Evolutionary conservation across 2,329 filamentous ascomycete species (phyloP).

Genomic region (Phyllosticta paracitricarpa): DNA sequence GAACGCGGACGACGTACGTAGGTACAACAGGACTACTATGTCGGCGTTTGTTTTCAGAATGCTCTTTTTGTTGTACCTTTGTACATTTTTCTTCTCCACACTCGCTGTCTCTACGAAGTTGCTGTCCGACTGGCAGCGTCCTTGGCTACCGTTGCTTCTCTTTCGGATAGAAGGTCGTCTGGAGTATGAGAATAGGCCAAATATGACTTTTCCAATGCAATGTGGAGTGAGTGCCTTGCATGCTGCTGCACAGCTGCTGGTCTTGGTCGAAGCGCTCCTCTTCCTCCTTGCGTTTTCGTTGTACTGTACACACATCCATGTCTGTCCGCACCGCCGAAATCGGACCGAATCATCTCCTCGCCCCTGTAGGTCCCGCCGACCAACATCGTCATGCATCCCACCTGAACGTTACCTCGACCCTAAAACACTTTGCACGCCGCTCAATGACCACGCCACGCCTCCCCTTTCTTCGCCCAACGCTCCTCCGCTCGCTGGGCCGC

Average conservation of each 20-base stretch:
- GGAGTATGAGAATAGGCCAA: background rate
- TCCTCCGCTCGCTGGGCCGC: constrained; percentile 25
- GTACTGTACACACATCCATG: too few species aligned
- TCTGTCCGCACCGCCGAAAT: background rate
- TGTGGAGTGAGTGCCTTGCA: background rate
- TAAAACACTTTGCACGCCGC: background rate
- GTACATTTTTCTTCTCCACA: background rate
- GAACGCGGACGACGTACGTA: background rate
- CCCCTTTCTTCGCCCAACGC: constrained; percentile 38
- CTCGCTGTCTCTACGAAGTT: background rate
- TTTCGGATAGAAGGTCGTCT: background rate
- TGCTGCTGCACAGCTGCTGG: background rate
- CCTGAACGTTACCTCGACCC: background rate
- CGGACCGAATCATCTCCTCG: background rate
- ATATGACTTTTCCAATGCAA: background rate
- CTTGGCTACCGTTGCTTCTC: background rate
- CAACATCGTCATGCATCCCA: background rate
- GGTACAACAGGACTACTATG: background rate
- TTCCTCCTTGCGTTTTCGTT: background rate
- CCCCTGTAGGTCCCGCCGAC: background rate
- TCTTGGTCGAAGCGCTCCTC: background rate
- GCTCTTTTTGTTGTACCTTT: background rate
- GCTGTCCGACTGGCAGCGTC: background rate
- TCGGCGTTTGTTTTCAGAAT: background rate
- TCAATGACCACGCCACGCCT: constrained; percentile 35